Percentiles rank a stretch among this genome's conserved stretches.
phyloP scores from a whole-genome alignment of 495 filamentous ascomycete genomes.

The Gamarada debralockiae region DNA sequence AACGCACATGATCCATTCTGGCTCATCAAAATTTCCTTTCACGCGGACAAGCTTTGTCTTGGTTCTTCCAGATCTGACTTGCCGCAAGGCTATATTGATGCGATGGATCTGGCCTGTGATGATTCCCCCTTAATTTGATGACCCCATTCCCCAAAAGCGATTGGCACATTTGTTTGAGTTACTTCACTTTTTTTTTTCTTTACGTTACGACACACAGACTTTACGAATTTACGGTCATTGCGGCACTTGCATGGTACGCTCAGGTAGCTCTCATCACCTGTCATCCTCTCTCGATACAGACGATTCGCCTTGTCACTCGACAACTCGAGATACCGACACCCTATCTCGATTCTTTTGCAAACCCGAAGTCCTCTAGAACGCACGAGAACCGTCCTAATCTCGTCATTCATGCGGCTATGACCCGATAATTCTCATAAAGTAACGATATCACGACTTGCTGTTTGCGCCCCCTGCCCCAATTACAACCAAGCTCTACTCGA shows the following conservation, averaged over 20 bases:
- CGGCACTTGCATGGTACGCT: constrained; percentile 19
- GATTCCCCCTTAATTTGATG: constrained; percentile 21
- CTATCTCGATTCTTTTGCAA: constrained; percentile 28
- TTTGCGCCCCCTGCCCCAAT: neutral
- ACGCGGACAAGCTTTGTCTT: constrained; percentile 24
- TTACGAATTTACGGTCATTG: constrained; percentile 28
- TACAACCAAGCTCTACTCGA: constrained; percentile 4
- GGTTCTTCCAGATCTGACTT: constrained; percentile 45
- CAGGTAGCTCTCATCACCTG: constrained; percentile 20
- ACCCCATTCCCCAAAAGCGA: constrained; percentile 25
- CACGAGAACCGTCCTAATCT: constrained; percentile 37
- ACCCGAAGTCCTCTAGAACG: constrained; percentile 31
- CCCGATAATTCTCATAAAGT: constrained; percentile 25
- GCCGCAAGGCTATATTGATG: constrained; percentile 54
- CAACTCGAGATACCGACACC: constrained; percentile 24
- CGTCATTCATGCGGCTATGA: constrained; percentile 31
- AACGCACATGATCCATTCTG: constrained; percentile 7
- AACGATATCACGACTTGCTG: constrained; percentile 22
- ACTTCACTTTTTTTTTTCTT: constrained; percentile 14
- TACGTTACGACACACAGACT: constrained; percentile 19
- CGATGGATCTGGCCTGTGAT: constrained; percentile 29
- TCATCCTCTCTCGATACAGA: constrained; percentile 23
- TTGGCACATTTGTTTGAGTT: constrained; percentile 29
- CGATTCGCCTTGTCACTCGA: constrained; percentile 27
- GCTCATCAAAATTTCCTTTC: constrained; percentile 30